Evolutionary conservation across 257 asterid genomes (phyloP).

Genomic region (Lycium barbarum): DNA sequence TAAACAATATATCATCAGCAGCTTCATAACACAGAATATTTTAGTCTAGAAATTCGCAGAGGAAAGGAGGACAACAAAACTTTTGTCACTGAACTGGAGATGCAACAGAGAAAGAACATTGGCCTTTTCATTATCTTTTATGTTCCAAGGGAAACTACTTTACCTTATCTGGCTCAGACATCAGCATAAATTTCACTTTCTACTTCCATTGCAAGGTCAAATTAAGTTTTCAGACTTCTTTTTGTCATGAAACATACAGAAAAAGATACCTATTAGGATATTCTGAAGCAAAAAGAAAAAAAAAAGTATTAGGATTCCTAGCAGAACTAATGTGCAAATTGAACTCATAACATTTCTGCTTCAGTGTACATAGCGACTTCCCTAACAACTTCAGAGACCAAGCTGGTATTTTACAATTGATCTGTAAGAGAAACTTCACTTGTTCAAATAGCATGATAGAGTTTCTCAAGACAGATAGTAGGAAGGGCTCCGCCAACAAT

Average conservation of each 20-base stretch:
- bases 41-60: background rate
- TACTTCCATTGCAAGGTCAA: constrained; percentile 24
- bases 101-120: background rate
- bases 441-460: constrained; percentile 8
- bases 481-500: constrained; percentile 1
- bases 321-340: background rate
- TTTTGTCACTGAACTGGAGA: constrained; percentile 5
- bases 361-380: constrained; percentile 8
- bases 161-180: background rate
- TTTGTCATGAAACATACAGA: constrained; percentile 3
- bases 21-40: background rate
- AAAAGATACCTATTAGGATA: background rate
- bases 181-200: background rate
- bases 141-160: background rate
- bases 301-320: constrained; percentile 1
- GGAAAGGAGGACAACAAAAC: background rate
- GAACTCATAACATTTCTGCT: constrained; percentile 26
- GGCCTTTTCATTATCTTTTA: constrained; percentile 4
- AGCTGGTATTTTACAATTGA: constrained; percentile 4
- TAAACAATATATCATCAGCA: background rate
- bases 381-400: background rate
- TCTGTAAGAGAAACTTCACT: background rate
- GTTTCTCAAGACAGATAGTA: background rate
- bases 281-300: background rate
- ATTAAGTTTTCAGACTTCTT: constrained; percentile 19